Evolutionary conservation across 108 stramenopile genomes (phyloP).

Genomic region (Chaetoceros muelleri): DNA sequence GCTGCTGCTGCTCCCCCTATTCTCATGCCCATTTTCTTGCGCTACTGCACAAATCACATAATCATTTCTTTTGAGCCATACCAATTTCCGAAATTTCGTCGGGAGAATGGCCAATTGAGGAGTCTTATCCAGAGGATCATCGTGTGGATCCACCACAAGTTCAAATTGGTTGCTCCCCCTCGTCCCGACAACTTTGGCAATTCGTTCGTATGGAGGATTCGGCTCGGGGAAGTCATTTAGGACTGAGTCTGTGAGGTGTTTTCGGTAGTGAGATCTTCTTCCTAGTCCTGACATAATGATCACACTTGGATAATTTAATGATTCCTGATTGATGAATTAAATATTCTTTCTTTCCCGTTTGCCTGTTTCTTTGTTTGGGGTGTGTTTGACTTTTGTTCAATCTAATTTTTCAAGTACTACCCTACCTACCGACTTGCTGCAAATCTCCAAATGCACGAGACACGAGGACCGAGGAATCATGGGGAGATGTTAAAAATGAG

Average conservation of each 20-base stretch:
- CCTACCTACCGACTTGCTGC: too few relatives aligned
- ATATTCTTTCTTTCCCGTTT: too few relatives aligned
- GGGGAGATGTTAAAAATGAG: too few relatives aligned
- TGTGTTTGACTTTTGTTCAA: too few relatives aligned
- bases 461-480: too few relatives aligned
- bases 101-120: conserved; percentile 82
- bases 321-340: too few relatives aligned
- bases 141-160: conserved; percentile 30
- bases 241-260: conserved; percentile 76
- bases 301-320: too few relatives aligned
- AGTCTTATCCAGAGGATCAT: conserved; percentile 1
- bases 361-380: too few relatives aligned
- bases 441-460: too few relatives aligned
- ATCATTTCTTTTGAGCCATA: conserved; percentile 95
- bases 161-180: conserved; percentile 81
- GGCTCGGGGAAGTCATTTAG: conserved; percentile 69
- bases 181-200: conserved; percentile 73
- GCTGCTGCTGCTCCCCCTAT: conserved; percentile 2
- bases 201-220: conserved; percentile 30
- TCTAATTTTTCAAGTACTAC: too few relatives aligned
- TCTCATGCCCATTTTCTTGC: conserved; percentile 8
- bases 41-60: conserved; percentile 79
- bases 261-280: conserved; percentile 73
- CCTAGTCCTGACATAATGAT: conserved; percentile 61
- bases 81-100: conserved; percentile 90